Conservation (phyloP, 2,329 filamentous ascomycete genomes). For the Neonectria hederae region DNA sequence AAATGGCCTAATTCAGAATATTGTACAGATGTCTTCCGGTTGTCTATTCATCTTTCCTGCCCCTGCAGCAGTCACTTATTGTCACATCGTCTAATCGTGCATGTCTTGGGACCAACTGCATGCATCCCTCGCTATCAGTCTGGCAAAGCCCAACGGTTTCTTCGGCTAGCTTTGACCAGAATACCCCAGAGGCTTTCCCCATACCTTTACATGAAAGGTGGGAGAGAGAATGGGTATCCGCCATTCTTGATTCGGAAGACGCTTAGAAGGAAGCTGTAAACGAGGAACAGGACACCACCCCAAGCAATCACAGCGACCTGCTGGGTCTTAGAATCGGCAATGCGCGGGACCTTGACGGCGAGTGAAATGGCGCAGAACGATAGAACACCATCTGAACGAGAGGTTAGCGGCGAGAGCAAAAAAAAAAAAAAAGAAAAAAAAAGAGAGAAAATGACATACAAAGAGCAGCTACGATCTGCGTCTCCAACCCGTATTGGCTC, state of each 20-base stretch:
- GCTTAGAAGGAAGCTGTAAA: slow-evolving; percentile 95
- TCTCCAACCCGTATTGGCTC: slow-evolving; percentile 93
- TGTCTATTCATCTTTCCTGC: neutral
- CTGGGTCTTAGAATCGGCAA: slow-evolving; percentile 79
- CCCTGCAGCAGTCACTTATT: neutral
- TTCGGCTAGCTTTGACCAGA: neutral
- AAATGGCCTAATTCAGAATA: slow-evolving; percentile 4
- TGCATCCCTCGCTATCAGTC: too few relatives aligned
- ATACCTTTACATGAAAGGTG: slow-evolving; percentile 75
- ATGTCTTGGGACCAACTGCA: too few relatives aligned
- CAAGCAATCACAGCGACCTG: slow-evolving; percentile 84
- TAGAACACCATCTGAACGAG: slow-evolving; percentile 70
- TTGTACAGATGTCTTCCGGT: slow-evolving; percentile 12
- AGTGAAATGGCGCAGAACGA: slow-evolving; percentile 93
- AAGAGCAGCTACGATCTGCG: slow-evolving; percentile 91
- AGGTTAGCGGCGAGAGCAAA: slow-evolving; percentile 34
- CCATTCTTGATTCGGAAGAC: slow-evolving; percentile 95
- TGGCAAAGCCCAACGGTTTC: too few relatives aligned
- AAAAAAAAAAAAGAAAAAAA: neutral
- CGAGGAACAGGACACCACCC: slow-evolving; percentile 77
- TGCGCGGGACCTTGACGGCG: slow-evolving; percentile 90
- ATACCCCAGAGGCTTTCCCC: neutral
- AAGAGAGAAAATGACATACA: slow-evolving; percentile 70
- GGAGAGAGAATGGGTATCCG: slow-evolving; percentile 92
- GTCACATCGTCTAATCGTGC: neutral